Evolutionary conservation across 108 stramenopile species (phyloP), one percentile per base, ranked within the genome.

Genomic region (Discostella pseudostelligera): DNA sequence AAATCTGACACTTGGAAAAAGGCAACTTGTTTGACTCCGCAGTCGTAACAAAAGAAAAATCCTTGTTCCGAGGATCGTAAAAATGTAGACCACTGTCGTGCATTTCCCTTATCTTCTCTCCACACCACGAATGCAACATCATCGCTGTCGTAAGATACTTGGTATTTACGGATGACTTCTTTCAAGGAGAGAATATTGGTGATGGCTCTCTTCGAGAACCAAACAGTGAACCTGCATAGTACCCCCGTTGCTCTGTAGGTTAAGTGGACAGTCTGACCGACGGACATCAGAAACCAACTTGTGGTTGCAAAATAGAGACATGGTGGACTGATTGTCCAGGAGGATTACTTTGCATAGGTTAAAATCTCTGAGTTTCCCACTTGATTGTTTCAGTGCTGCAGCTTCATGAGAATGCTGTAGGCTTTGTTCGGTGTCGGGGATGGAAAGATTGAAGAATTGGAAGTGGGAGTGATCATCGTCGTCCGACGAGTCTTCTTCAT

Each of bases 401-500:
- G 4, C 24, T 14, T 14, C 8, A 5, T 58, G 57, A 1, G 36
- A 16, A 16, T n/a, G 32, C 16, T 8, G 28, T 35, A 20, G 7
- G 7, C 6, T 20, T n/a, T 14, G 13, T 4, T 28, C n/a, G 8
- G 24, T 29, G 8, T 22, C 7, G 7, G 22, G 8, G n/a, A 39
- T 35, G 5, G 32, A 32, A 32, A 32, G 32, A 5, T 32, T 32
- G 4, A 32, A 32, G 12, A 58, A 58, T 20, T 62, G 61, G 13
- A 47, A 21, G 24, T 62, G 61, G 14, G 61, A 62, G 22, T 62
- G 61, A 28, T 45, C 61, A 14, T 28, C 61, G 26, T 6, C 26
- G 45, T 24, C 25, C 19, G 14, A 8, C 4, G 42, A 39, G 9
- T 62, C 61, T 1, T 22, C 44, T 17, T 22, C 21, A 22, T 48